phyloP scores from a whole-genome alignment of 1,284 basidiomycete species.

The Austropuccinia psidii region DNA sequence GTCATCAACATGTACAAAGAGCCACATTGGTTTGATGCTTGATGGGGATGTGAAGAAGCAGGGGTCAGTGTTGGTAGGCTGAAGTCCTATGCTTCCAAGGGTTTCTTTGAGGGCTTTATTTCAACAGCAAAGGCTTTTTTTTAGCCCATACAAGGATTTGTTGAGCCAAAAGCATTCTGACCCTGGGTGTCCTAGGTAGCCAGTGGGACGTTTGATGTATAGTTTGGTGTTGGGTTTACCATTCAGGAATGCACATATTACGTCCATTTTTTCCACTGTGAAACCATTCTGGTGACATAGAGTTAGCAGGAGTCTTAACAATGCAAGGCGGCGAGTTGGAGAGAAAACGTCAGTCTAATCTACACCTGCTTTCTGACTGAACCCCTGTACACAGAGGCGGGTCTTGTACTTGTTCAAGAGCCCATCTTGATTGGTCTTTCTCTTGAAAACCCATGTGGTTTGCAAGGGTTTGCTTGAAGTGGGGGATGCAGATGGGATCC shows the following conservation, averaged over 20 bases:
- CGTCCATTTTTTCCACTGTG: neutral
- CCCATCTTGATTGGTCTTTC: neutral
- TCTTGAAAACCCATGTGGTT: neutral
- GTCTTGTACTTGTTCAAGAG: neutral
- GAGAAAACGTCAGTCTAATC: neutral
- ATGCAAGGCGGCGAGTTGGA: neutral
- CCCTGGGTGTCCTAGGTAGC: neutral
- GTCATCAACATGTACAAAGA: constrained; percentile 5
- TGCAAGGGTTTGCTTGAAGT: neutral
- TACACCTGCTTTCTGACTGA: neutral
- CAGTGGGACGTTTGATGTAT: neutral
- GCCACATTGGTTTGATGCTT: neutral
- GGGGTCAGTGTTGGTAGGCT: neutral
- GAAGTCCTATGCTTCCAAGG: neutral
- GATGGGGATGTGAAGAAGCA: neutral
- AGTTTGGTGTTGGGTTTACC: neutral
- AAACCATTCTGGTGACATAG: neutral
- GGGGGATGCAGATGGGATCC: too few species aligned
- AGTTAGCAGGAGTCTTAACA: neutral
- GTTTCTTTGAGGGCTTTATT: neutral
- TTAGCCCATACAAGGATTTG: neutral
- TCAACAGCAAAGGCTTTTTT: constrained; percentile 17
- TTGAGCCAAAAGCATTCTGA: neutral
- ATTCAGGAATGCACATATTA: neutral
- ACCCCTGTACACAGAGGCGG: neutral